Evolutionary conservation across 2,329 filamentous ascomycete species (phyloP).

Genomic region (Pseudopyrenochaeta lycopersici): DNA sequence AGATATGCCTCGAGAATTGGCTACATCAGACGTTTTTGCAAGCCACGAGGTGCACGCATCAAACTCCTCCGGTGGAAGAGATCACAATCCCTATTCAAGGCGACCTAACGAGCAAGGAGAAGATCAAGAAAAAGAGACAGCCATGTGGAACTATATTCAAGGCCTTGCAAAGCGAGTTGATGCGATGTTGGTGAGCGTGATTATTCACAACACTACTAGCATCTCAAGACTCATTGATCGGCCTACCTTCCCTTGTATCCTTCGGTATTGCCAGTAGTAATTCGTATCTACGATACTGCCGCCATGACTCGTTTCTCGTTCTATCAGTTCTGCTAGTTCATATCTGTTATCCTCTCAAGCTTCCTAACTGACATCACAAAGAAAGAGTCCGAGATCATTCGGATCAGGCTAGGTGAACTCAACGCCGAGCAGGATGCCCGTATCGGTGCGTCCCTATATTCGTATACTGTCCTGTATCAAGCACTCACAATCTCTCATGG

Average conservation of each 20-base stretch:
- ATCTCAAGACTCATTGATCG: background rate
- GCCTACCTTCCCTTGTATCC: background rate
- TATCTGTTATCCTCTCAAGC: background rate
- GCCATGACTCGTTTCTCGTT: too few relatives aligned
- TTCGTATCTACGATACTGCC: too few relatives aligned
- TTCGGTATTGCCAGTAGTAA: too few relatives aligned
- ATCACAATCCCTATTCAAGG: too few relatives aligned
- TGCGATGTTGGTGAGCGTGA: background rate
- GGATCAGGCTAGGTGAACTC: constrained; percentile 42
- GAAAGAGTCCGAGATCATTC: constrained; percentile 43
- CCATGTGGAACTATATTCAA: background rate
- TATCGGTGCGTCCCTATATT: constrained; percentile 27
- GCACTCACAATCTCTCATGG: constrained; percentile 8
- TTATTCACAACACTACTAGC: background rate
- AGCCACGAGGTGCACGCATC: too few relatives aligned
- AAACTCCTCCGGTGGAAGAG: background rate
- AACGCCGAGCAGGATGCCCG: constrained; percentile 39
- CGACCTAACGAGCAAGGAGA: too few relatives aligned
- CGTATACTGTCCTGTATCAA: background rate
- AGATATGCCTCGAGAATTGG: too few relatives aligned
- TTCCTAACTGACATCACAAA: constrained; percentile 18
- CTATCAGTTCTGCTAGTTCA: background rate
- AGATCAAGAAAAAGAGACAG: background rate
- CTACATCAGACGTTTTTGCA: too few relatives aligned
- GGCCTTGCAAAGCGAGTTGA: background rate